phyloP scores from a whole-genome alignment of 495 filamentous ascomycete species.

The Rusavskia elegans region DNA sequence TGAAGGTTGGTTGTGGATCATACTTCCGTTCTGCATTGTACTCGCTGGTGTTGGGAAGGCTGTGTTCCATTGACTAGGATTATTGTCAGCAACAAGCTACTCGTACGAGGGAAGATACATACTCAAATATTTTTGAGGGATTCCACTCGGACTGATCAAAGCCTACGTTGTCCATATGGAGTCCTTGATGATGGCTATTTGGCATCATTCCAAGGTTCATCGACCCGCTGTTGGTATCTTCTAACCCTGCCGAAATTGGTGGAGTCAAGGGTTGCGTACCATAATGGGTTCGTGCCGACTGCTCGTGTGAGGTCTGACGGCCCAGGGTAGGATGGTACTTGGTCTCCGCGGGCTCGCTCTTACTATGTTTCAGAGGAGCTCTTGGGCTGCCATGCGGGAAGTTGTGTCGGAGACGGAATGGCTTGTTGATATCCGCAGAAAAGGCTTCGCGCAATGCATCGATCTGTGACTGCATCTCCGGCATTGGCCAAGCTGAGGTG shows the following conservation, averaged over 20 bases:
- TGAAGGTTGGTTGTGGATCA: slow-evolving; percentile 19
- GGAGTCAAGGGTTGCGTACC: slow-evolving; percentile 64
- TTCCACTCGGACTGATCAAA: slow-evolving; percentile 72
- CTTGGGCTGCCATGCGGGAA: slow-evolving; percentile 80
- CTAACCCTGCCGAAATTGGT: slow-evolving; percentile 58
- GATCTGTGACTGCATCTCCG: slow-evolving; percentile 82
- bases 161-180: slow-evolving; percentile 26
- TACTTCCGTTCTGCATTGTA: neutral
- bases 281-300: slow-evolving; percentile 18
- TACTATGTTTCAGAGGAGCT: slow-evolving; percentile 39
- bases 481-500: slow-evolving; percentile 73
- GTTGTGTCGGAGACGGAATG: slow-evolving; percentile 75
- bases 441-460: slow-evolving; percentile 84
- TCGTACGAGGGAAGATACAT: slow-evolving; percentile 24
- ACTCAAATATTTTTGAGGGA: slow-evolving; percentile 87
- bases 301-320: slow-evolving; percentile 7
- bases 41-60: slow-evolving; percentile 58
- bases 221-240: slow-evolving; percentile 68
- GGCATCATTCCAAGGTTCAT: slow-evolving; percentile 63
- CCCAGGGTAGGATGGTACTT: slow-evolving; percentile 19
- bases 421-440: slow-evolving; percentile 68
- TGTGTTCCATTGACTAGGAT: slow-evolving; percentile 72
- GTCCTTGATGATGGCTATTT: slow-evolving; percentile 27
- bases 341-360: slow-evolving; percentile 33
- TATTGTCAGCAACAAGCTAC: slow-evolving; percentile 15